Base-by-base conservation (phyloP, 2,329 filamentous ascomycete genomes). In the Dichotomopilus funicola region DNA sequence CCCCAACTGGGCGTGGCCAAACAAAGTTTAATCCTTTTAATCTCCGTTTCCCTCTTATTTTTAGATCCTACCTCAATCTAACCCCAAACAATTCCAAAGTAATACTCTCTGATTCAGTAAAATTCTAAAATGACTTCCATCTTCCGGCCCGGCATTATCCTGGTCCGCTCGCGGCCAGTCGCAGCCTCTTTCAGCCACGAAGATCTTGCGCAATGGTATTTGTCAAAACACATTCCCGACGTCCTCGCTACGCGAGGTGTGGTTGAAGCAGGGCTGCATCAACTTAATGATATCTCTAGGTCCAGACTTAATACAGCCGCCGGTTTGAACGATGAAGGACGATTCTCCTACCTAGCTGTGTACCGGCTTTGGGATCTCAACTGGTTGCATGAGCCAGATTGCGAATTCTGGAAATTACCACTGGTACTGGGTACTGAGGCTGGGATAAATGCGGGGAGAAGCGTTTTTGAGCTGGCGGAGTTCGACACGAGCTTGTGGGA, bases 371-470 rank as follows among this genome's bases (percentile, higher is more conserved):
- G 3, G 4, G 53, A 55, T 13, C 5, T 55, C 34, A 37, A n/a
- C 13, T 55, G 53, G 53, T 33, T 55, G 42, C 53, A 55, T 41
- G 47, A 45, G 31, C 47, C 50, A n/a, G 41, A 37, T 7, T 55
- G 53, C n/a, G 47, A 12, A 36, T 50, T 55, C 31, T 55, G 53
- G 53, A 6, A 3, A 27, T 8, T 51, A 36, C 27, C 40, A 31
- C 9, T 55, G 36, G 40, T 11, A 6, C 4, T 54, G 37, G 37
- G 27, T 8, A n/a, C 38, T 2, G 44, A 41, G 7, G 13, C 36
- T 13, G 35, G 41, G 10, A 5, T 19, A 3, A 4, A 19, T 13
- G 19, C 6, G 35, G 33, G 27, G 12, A 40, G 42, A 41, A 46
- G 40, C 40, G 38, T 55, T 5, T 50, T 50, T 45, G 53, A 50